A percentile compares a stretch with the other conserved stretches of the same genome.
Evolutionary conservation across 2,329 filamentous ascomycete genomes (phyloP).

Genomic region (Penicillium italicum): DNA sequence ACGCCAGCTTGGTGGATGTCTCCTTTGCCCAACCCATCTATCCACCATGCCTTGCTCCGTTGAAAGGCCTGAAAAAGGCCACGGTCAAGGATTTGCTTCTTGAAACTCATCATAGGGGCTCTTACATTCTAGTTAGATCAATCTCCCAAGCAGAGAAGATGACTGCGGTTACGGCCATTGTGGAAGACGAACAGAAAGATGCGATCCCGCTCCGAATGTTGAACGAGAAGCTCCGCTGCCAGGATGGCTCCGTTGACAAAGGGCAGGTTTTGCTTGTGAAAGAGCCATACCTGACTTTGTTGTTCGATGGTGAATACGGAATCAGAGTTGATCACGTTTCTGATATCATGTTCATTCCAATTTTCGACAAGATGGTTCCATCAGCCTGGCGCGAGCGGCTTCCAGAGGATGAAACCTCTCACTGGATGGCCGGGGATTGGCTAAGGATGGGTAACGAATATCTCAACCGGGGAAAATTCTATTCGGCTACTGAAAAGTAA

Average conservation of each 20-base stretch:
- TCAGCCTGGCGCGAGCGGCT: slow-evolving; percentile 29
- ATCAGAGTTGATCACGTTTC: slow-evolving; percentile 54
- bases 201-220: slow-evolving; percentile 20
- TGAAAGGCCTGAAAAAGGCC: slow-evolving; percentile 23
- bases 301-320: slow-evolving; percentile 39
- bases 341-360: slow-evolving; percentile 45
- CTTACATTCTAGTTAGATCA: slow-evolving; percentile 32
- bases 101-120: slow-evolving; percentile 40
- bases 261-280: slow-evolving; percentile 47
- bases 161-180: slow-evolving; percentile 31
- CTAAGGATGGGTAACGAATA: neutral
- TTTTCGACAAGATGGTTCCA: slow-evolving; percentile 41
- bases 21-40: neutral
- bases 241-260: neutral
- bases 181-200: slow-evolving; percentile 40
- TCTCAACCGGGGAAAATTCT: neutral
- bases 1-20: neutral
- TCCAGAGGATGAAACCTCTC: neutral
- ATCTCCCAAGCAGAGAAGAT: slow-evolving; percentile 29
- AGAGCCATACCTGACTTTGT: slow-evolving; percentile 51
- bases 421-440: neutral
- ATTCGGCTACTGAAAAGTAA: neutral
- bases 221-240: neutral
- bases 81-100: slow-evolving; percentile 32
- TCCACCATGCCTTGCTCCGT: slow-evolving; percentile 8